Base-by-base conservation (phyloP, 2,329 filamentous ascomycete species). In the Penicillium sp. region DNA sequence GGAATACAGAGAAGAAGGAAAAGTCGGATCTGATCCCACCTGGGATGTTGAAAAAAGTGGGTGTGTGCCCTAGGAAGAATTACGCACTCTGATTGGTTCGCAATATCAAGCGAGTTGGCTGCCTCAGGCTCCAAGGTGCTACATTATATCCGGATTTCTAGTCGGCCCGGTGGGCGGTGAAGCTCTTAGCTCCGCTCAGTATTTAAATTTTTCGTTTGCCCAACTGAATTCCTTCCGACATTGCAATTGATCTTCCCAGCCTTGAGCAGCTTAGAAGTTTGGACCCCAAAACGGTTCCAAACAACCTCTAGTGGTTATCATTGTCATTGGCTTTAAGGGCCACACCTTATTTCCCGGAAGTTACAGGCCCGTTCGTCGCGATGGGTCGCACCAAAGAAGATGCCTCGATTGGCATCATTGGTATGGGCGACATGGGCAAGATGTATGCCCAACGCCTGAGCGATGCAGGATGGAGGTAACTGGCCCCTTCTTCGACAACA, bases 371-470 rank as follows among this genome's bases (percentile, higher is more conserved):
- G 39, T 45, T 51, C 49, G 32, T 50, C 52, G 55, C 31, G 22
- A 70, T 70, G 67, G 60, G 56, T 29, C 65, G 66, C 52, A 66
- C 64, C 61, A 74, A 80, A 83, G 80, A 84, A 60, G 76, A 79
- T 64, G 88, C 88, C 67, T 82, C 85, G 55, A 80, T 98, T 59
- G 93, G 93, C 59, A 86, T 98, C 65, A 98, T 98, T 68, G 93
- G 93, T 53, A 96, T 98, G 90, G 93, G 93, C 57, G 91, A 96
- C 65, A 98, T 98, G 93, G 93, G 93, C 64, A 95, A 85, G 79
- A 94, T 98, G 88, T 98, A 98, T 71, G 88, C 93, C 64, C 82
- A 85, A 65, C 82, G 83, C 66, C 80, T 98, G 64, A 89, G 88
- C 71, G 81, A 82, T 66, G 93, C 91, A 66, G 93, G 93, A 65